Evolutionary conservation across 805 yeast genomes (phyloP).

Genomic region (Blastobotrys terrestris): DNA sequence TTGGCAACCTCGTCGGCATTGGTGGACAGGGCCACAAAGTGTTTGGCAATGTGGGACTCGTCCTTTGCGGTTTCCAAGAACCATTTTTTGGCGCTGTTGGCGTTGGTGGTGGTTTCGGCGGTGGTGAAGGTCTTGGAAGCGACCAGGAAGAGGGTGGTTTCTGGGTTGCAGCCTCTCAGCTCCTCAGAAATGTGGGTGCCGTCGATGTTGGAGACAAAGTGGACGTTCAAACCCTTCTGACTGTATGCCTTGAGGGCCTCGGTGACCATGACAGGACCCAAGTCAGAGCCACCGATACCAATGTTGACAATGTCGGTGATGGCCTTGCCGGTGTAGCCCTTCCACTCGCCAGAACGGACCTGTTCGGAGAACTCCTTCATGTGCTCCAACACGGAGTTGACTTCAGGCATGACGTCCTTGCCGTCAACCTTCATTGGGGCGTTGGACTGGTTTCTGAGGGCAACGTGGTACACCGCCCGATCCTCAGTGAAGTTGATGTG

Average conservation of each 20-base stretch:
- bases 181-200: conserved; percentile 97
- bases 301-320: conserved; percentile 94
- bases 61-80: conserved; percentile 71
- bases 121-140: conserved; percentile 99
- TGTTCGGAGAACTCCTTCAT: conserved; percentile 91
- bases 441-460: conserved; percentile 87
- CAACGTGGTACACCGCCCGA: conserved; percentile 90
- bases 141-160: conserved; percentile 77
- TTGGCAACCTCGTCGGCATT: conserved; percentile 85
- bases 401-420: conserved; percentile 82
- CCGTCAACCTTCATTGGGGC: conserved; percentile 88
- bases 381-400: conserved; percentile 84
- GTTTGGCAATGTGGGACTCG: conserved; percentile 78
- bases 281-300: conserved; percentile 98
- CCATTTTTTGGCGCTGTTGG: conserved; percentile 93
- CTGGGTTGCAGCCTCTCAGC: conserved; percentile 70
- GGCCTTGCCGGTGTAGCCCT: conserved; percentile 90
- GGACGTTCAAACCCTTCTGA: conserved; percentile 61
- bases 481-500: conserved; percentile 94
- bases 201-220: conserved; percentile 96
- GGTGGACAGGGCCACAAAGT: conserved; percentile 94
- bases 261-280: conserved; percentile 99
- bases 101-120: conserved; percentile 96
- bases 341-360: conserved; percentile 92
- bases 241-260: conserved; percentile 93